These are phyloP conservation scores for Globisporangium cylindrosporum DNA, from an alignment of 352 stramenopile genomes.

Conservation along the genomic window DNA sequence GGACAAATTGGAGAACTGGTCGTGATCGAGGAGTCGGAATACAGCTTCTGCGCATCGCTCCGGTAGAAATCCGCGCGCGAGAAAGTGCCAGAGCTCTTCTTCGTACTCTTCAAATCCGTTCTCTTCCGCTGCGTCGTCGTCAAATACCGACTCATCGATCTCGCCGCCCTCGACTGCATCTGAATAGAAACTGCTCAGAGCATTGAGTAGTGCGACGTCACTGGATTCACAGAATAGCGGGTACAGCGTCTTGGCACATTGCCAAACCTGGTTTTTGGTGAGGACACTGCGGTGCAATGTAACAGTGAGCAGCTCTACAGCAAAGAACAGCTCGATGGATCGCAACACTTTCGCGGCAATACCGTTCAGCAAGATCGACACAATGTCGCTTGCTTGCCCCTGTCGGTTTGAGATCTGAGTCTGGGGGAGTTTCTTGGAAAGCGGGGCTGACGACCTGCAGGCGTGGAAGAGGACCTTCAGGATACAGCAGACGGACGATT, in stretches of 20 bases:
- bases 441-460: conserved; percentile 56
- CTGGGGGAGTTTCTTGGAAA: conserved; percentile 54
- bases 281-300: conserved; percentile 56
- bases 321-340: conserved; percentile 59
- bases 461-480: conserved; percentile 72
- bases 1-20: conserved; percentile 15
- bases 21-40: conserved; percentile 47
- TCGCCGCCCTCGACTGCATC: conserved; percentile 55
- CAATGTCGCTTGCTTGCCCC: conserved; percentile 28
- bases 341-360: conserved; percentile 32
- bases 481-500: conserved; percentile 68
- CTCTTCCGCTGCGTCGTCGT: conserved; percentile 9
- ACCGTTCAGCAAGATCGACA: conserved; percentile 35
- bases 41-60: conserved; percentile 30
- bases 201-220: conserved; percentile 48
- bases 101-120: conserved; percentile 20
- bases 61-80: conserved; percentile 43
- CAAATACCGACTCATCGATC: conserved; percentile 37
- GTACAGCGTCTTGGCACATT: conserved; percentile 44
- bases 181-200: conserved; percentile 59
- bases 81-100: conserved; percentile 46
- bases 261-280: conserved; percentile 47
- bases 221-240: conserved; percentile 30
- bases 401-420: conserved; percentile 22
- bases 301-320: conserved; percentile 59